These are phyloP conservation scores for Leishmania arabica DNA, from an alignment of 208 protist genomes.

Conservation along the genomic window DNA sequence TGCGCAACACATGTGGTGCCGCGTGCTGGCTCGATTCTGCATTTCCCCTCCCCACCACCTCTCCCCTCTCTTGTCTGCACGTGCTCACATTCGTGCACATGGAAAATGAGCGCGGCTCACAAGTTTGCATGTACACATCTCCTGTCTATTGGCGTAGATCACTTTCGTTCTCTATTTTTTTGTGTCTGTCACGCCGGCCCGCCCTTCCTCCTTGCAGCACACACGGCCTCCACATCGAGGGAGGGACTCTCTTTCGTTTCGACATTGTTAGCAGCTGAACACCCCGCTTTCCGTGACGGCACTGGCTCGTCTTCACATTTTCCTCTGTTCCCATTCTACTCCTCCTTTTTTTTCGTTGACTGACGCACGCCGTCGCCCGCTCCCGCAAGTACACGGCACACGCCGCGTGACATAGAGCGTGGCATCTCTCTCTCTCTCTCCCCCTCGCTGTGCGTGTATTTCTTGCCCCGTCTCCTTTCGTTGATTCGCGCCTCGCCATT, in stretches of 20 bases:
- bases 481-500: neutral
- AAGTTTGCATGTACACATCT: neutral
- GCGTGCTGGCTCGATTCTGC: neutral
- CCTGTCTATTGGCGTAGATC: neutral
- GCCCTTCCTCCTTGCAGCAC: neutral
- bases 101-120: neutral
- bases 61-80: neutral
- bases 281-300: neutral
- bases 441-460: too few species aligned
- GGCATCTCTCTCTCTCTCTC: neutral
- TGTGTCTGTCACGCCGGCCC: neutral
- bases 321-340: slow-evolving; percentile 2
- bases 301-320: neutral
- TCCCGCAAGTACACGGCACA: neutral
- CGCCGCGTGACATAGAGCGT: neutral
- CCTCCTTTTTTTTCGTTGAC: neutral
- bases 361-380: neutral
- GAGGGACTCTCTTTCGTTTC: neutral
- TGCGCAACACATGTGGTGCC: neutral
- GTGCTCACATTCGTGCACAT: neutral
- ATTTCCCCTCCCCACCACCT: neutral
- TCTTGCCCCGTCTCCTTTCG: neutral
- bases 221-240: neutral
- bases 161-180: neutral
- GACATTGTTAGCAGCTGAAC: neutral